Base-by-base conservation (phyloP, 345 rosid species). In the Psidium friedrichsthalianum region DNA sequence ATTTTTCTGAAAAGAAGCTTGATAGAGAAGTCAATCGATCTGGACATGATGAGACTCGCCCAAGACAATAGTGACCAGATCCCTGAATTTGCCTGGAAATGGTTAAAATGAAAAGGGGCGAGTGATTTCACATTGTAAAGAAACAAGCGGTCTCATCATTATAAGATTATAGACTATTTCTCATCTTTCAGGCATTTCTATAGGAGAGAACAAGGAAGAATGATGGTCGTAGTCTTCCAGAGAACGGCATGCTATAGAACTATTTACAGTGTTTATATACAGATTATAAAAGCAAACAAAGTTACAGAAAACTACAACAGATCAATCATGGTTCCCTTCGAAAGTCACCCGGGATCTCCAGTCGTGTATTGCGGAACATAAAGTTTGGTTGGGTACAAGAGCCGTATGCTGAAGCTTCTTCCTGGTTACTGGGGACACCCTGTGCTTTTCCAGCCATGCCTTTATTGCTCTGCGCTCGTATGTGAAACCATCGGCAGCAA, bases 401-500 rank as follows among this genome's bases (percentile, higher is more conserved):
- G 54, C 24, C 2, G 87, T 56, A 87, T 95, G 89, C 86, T 89
- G 91, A 82, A 96, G 91, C 89, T 86, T 80, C 56, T 87, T 90
- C 88, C 92, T 95, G 86, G 99, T 92, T 82, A 94, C 97, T 2
- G 98, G 98, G 59, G 99, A 96, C 49, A 94, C 91, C 14, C 89
- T 87, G 90, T 94, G 92, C 87, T 88, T 93, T 56, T 87, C 92
- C 74, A 94, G 90, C 99, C 98, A 96, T 3, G 92, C 93, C 84
- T 90, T 91, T 16, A 96, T 95, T 42, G 97, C 98, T 90, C 84
- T 87, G 29, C 89, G 93, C 90, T 96, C 98, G 15, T 96, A 96
- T 0, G 98, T 93, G 89, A 94, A 95, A 83, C 99, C 98, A 90
- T 96, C 98, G 22, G 94, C 95, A 52, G 98, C 96, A 88, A 95